Evolutionary conservation across 805 yeast genomes (phyloP), one percentile per base, ranked within the genome.

Genomic region (Yamadazyma nakazawae): DNA sequence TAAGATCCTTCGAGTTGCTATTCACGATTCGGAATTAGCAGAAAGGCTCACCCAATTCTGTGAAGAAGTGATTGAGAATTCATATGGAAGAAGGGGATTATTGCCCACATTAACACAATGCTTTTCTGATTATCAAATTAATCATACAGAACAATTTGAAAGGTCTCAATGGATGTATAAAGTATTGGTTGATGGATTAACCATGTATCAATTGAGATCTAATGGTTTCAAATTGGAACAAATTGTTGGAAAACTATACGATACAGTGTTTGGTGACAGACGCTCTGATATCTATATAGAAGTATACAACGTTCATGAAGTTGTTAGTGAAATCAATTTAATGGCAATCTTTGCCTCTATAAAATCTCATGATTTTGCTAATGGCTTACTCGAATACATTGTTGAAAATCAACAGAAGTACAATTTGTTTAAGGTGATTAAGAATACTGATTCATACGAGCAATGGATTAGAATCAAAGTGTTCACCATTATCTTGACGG

Each of bases 381-480:
- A 43, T 10, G 39, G 46, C 0, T 46, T 77, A 2, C 62, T 76
- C 56, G 54, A 62, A 1, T 66, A 50, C 48, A 63, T 80, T 16
- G 47, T 78, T 13, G 62, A 62, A 0, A 62, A 70, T 26, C 69
- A 68, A 11, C 60, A 57, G 3, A 59, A 61, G 7, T 74, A 71
- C 52, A 69, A 72, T 34, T 59, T 86, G 2, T 63, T 81, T 34
- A 55, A 59, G 1, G 84, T 85, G 2, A 55, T 66, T 26, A 81
- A 76, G 56, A 71, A 79, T 36, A 77, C 80, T 0, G 94, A 87
- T 57, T 86, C 88, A 0, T 66, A 67, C 7, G 96, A 88, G 59
- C 94, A 87, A 57, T 66, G 79, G 65, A 72, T 70, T 43, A 71
- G 97, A 50, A 62, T 87, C 8, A 77, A 75, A 47, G 58, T 81